A percentile compares a stretch with the other conserved stretches of the same genome.
These are phyloP conservation scores for Russula dissimulans DNA, from an alignment of 768 basidiomycete genomes.

Conservation along the genomic window DNA sequence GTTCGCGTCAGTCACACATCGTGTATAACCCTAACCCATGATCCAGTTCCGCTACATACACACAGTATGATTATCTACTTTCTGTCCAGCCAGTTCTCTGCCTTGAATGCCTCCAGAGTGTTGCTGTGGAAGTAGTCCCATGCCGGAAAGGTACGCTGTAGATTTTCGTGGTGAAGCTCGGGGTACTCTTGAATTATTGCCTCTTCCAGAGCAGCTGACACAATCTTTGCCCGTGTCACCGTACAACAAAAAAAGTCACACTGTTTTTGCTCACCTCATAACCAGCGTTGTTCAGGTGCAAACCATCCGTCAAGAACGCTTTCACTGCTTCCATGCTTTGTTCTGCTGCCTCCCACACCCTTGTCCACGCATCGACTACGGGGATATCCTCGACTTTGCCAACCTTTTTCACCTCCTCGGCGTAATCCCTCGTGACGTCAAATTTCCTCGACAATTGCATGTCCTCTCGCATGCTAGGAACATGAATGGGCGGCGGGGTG, in stretches of 20 bases:
- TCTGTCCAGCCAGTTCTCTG: not conserved
- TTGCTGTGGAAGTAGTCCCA: constrained; percentile 32
- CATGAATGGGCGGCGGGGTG: constrained; percentile 78
- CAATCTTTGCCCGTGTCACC: constrained; percentile 36
- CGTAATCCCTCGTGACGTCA: constrained; percentile 56
- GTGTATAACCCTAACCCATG: not conserved
- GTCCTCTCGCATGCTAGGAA: constrained; percentile 44
- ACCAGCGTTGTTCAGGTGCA: constrained; percentile 70
- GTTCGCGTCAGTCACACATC: not conserved
- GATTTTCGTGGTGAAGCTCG: constrained; percentile 55
- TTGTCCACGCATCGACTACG: constrained; percentile 67
- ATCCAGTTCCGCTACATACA: not conserved
- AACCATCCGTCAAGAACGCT: constrained; percentile 57
- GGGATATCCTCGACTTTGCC: constrained; percentile 46
- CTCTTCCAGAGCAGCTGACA: constrained; percentile 53
- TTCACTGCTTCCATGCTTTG: constrained; percentile 43
- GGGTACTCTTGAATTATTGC: constrained; percentile 52
- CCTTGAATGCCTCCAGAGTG: constrained; percentile 16
- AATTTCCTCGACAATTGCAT: constrained; percentile 53
- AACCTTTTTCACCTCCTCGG: constrained; percentile 56
- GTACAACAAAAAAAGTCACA: not conserved
- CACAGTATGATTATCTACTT: not conserved
- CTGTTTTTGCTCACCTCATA: constrained; percentile 46
- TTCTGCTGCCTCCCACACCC: constrained; percentile 67
- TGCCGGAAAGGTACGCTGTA: constrained; percentile 50